Conservation (phyloP, 2,329 filamentous ascomycete species). For the Aspergillus puulaauensis region DNA sequence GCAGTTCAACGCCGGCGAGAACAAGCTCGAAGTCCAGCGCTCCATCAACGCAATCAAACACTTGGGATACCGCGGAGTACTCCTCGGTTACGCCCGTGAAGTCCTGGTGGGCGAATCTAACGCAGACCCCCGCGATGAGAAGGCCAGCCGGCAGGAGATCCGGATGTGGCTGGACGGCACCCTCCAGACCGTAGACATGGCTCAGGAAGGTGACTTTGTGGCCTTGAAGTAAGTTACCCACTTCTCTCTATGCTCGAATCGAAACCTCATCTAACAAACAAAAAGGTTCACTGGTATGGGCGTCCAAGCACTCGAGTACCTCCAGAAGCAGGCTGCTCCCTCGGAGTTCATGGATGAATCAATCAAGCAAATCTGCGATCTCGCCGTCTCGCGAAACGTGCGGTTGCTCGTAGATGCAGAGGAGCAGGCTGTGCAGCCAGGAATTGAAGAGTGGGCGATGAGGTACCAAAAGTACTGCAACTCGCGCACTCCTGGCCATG, state of each 20-base stretch:
- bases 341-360: slow-evolving; percentile 43
- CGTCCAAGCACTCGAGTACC: slow-evolving; percentile 37
- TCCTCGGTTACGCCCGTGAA: slow-evolving; percentile 56
- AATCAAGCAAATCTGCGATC: slow-evolving; percentile 45
- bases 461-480: slow-evolving; percentile 56
- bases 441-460: slow-evolving; percentile 55
- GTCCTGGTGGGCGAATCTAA: slow-evolving; percentile 50
- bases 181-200: slow-evolving; percentile 53
- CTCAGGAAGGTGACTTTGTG: slow-evolving; percentile 52
- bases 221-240: slow-evolving; percentile 48
- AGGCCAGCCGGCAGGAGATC: slow-evolving; percentile 34
- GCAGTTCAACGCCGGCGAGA: slow-evolving; percentile 58
- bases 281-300: slow-evolving; percentile 48
- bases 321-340: slow-evolving; percentile 37
- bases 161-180: slow-evolving; percentile 54
- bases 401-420: slow-evolving; percentile 56
- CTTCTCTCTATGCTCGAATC: background rate
- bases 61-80: slow-evolving; percentile 54
- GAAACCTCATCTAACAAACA: slow-evolving; percentile 1
- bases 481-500: slow-evolving; percentile 40
- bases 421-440: slow-evolving; percentile 52
- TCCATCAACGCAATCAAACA: slow-evolving; percentile 48
- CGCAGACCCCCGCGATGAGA: slow-evolving; percentile 28
- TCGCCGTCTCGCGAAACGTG: slow-evolving; percentile 43
- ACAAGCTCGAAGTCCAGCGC: slow-evolving; percentile 46